A percentile compares a stretch with the other conserved stretches of the same genome.
Evolutionary conservation across 768 basidiomycete genomes (phyloP).

Genomic region (Xerocomellus amylosporus): DNA sequence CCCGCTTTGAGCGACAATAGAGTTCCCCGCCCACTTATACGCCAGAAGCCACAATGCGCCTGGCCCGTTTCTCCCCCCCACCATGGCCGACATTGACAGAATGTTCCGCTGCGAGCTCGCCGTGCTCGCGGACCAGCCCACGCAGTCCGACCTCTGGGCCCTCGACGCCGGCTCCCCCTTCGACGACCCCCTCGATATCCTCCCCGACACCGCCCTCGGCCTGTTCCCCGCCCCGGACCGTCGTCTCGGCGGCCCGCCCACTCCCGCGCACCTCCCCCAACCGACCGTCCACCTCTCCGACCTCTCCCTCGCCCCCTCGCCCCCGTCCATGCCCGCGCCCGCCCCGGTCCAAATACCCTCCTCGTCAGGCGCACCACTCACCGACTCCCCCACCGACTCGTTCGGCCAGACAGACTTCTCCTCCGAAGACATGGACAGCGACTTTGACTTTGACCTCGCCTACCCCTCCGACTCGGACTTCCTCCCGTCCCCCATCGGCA

Average conservation of each 20-base stretch:
- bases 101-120: conserved; percentile 24
- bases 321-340: neutral
- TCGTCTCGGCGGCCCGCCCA: conserved; percentile 2
- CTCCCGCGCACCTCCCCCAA: neutral
- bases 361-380: neutral
- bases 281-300: conserved; percentile 27
- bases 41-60: conserved; percentile 17
- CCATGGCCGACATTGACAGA: conserved; percentile 25
- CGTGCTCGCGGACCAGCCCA: conserved; percentile 4
- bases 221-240: conserved; percentile 10
- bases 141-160: conserved; percentile 6
- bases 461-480: conserved; percentile 27
- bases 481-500: conserved; percentile 8
- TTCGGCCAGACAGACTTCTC: neutral
- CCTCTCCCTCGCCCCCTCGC: conserved; percentile 1
- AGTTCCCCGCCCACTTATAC: conserved; percentile 5
- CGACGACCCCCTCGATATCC: conserved; percentile 1
- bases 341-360: conserved; percentile 2
- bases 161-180: neutral
- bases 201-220: neutral
- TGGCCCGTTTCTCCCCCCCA: neutral
- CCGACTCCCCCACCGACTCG: conserved; percentile 2
- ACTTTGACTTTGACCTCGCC: conserved; percentile 12
- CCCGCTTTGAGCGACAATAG: conserved; percentile 13
- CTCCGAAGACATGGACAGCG: conserved; percentile 19